Base-by-base conservation (phyloP, 345 rosid species). In the Sapria himalayana region DNA sequence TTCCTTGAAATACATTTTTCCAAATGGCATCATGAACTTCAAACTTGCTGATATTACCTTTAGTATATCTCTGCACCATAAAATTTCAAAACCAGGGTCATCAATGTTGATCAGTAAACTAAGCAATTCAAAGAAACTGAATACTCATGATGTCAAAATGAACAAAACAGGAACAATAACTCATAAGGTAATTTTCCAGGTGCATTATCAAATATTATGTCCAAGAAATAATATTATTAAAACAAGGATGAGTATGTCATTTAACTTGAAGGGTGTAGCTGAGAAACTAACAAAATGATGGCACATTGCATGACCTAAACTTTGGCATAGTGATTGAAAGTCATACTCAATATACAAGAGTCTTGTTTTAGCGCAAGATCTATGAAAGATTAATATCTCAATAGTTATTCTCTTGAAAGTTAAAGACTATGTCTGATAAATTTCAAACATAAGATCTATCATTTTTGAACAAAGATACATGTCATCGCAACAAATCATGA, bases 1-100 rank as follows among this genome's bases (percentile, higher is more conserved):
- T 89, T 15, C 91, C 95, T 37, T 63, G 69, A 53, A 89, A 67
- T 9, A 82, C 31, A 59, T 78, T 62, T 64, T 72, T 78, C 76
- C 59, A 72, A 6, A 78, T 22, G 22, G 66, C 51, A 56, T 70
- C 66, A 34, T 35, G 12, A 37, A 76, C 43, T 48, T 81, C 74
- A 19, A 39, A 17, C 19, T 70, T 64, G 52, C 54, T 68, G 49
- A 85, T 64, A 22, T 65, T 59, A 57, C 81, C 73, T 48, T 61
- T 59, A 57, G 50, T 48, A 44, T 79, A 66, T 57, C 69, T 70
- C 95, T 89, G 86, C 52, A 45, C 25, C 56, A 57, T 25, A 24
- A 31, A 22, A 33, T 31, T n/a, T n/a, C n/a, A n/a, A n/a, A n/a
- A n/a, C n/a, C n/a, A 43, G 22, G 43, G 23, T 39, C 12, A 23